Evolutionary conservation across 1,284 basidiomycete species (phyloP).

Genomic region (Trametes versicolor): DNA sequence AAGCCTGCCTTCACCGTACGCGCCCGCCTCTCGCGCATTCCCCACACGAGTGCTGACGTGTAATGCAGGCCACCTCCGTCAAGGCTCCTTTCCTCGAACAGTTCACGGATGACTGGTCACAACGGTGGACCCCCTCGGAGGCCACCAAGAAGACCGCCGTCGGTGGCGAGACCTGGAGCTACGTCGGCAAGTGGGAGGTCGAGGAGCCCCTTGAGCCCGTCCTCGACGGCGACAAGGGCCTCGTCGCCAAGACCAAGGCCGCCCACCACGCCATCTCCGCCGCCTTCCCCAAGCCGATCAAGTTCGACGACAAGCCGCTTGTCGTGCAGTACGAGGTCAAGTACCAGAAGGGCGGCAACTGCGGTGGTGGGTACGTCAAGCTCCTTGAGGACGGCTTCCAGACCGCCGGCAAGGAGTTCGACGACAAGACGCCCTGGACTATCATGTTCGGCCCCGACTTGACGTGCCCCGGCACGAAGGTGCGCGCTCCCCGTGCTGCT

Average conservation of each 20-base stretch:
- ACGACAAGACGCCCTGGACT: constrained; percentile 97
- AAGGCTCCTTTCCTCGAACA: constrained; percentile 98
- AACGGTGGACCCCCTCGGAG: constrained; percentile 95
- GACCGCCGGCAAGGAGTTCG: constrained; percentile 92
- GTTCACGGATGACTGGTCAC: constrained; percentile 91
- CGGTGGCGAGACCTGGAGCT: constrained; percentile 94
- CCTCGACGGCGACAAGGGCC: constrained; percentile 86
- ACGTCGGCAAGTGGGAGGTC: constrained; percentile 97
- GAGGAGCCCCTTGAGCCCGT: constrained; percentile 85
- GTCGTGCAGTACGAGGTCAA: constrained; percentile 99
- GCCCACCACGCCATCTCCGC: constrained; percentile 98
- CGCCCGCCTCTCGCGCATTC: neutral
- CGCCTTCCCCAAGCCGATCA: constrained; percentile 82
- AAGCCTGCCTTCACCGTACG: constrained; percentile 76
- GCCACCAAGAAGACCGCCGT: constrained; percentile 98
- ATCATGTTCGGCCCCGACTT: constrained; percentile 95
- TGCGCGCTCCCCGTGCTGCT: constrained; percentile 42
- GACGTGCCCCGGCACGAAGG: constrained; percentile 89
- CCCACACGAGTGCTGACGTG: constrained; percentile 17
- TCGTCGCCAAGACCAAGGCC: constrained; percentile 93
- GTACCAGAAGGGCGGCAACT: constrained; percentile 99
- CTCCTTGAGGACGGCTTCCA: constrained; percentile 94
- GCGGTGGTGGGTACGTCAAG: constrained; percentile 99
- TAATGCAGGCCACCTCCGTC: constrained; percentile 78
- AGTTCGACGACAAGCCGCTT: constrained; percentile 89